Percentiles rank a stretch among this genome's conserved stretches.
Conservation (phyloP, 345 rosid species). For the Excoecaria cochinchinensis region DNA sequence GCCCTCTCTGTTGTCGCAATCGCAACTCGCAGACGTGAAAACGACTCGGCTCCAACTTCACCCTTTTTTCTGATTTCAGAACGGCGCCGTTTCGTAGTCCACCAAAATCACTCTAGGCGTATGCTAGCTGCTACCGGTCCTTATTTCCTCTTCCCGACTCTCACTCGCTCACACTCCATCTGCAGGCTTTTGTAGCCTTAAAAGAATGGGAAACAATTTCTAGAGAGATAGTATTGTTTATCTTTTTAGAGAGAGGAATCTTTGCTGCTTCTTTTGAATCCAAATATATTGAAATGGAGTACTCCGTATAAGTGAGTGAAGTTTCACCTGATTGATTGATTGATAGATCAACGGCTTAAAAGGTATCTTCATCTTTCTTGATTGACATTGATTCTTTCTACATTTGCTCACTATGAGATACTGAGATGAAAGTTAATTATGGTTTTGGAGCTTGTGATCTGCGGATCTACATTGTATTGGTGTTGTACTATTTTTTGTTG, state of each 20-base stretch:
- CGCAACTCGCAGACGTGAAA: slow-evolving; percentile 3
- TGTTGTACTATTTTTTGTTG: background rate
- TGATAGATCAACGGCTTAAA: slow-evolving; percentile 20
- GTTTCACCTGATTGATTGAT: slow-evolving; percentile 4
- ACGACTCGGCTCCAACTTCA: background rate
- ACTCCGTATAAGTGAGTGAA: background rate
- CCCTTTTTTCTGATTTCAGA: too few relatives aligned
- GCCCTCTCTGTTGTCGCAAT: background rate
- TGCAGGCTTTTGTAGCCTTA: background rate
- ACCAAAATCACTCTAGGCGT: slow-evolving; percentile 17
- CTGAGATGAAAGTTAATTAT: slow-evolving; percentile 17
- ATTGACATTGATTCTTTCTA: background rate
- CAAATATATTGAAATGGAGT: background rate
- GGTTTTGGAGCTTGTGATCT: slow-evolving; percentile 22
- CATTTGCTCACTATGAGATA: background rate
- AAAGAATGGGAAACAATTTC: background rate
- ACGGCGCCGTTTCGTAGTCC: background rate
- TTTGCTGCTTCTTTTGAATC: background rate
- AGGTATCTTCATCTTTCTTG: slow-evolving; percentile 7
- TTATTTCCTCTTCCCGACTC: background rate
- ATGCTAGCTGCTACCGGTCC: slow-evolving; percentile 21
- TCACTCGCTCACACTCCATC: background rate
- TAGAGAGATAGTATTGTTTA: background rate
- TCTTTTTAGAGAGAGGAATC: background rate
- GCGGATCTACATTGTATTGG: slow-evolving; percentile 16